A percentile compares a stretch with the other conserved stretches of the same genome.
Conservation (phyloP, 106 monocot genomes). For the Phalaenopsis equestris region DNA sequence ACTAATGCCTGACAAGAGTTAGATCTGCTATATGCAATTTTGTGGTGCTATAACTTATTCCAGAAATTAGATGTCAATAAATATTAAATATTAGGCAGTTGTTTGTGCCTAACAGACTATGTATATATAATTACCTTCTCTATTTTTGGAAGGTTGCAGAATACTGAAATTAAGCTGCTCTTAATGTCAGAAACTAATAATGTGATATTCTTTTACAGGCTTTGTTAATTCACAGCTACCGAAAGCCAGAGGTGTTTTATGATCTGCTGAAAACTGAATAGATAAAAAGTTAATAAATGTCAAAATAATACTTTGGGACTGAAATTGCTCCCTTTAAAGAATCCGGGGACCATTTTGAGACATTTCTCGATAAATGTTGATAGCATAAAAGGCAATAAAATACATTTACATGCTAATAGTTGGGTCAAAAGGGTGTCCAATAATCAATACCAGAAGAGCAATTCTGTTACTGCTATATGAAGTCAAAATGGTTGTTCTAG, state of each 20-base stretch:
- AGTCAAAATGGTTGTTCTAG: not conserved
- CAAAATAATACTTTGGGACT: too few relatives aligned
- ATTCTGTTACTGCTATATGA: not conserved
- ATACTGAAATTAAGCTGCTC: not conserved
- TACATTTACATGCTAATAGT: not conserved
- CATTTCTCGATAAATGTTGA: not conserved
- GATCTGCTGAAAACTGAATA: conserved; percentile 62
- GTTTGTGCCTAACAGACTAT: not conserved
- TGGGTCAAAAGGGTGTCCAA: not conserved
- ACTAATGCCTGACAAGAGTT: too few relatives aligned
- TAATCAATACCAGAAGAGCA: not conserved
- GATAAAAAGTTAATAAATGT: not conserved
- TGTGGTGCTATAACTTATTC: too few relatives aligned
- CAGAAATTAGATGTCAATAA: too few relatives aligned
- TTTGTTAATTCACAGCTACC: conserved; percentile 42
- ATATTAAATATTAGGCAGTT: too few relatives aligned
- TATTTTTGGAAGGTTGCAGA: not conserved
- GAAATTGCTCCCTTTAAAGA: too few relatives aligned
- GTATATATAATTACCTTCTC: not conserved
- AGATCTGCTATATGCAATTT: not conserved
- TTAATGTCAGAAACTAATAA: not conserved
- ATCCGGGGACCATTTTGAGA: too few relatives aligned
- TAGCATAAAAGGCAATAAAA: not conserved
- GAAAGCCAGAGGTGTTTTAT: conserved; percentile 62
- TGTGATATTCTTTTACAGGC: conserved; percentile 22